Percentiles rank a stretch among this genome's conserved stretches.
phyloP scores from a whole-genome alignment of 2,329 filamentous ascomycete genomes.

The Epichloe sibirici region DNA sequence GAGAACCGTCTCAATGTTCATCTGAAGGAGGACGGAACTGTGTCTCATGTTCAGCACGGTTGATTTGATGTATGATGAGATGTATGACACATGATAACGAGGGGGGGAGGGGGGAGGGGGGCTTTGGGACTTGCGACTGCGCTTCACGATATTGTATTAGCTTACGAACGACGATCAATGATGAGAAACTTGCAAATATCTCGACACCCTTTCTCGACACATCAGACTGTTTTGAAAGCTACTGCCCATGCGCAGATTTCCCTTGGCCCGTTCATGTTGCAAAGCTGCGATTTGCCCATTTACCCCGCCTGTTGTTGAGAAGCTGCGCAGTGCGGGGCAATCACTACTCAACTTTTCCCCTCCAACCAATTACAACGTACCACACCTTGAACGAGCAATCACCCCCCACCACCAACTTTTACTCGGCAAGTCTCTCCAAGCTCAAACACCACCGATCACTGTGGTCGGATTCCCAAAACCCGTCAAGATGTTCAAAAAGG shows the following conservation, averaged over 20 bases:
- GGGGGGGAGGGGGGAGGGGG: too few relatives aligned
- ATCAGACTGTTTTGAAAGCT: too few relatives aligned
- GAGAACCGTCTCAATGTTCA: conserved; percentile 46
- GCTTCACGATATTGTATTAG: too few relatives aligned
- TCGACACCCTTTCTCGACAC: too few relatives aligned
- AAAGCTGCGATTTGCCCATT: not conserved
- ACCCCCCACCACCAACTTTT: not conserved
- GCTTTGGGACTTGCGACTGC: too few relatives aligned
- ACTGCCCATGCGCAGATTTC: too few relatives aligned
- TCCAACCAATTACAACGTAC: not conserved
- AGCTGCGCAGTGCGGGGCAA: conserved; percentile 6
- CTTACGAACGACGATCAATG: too few relatives aligned
- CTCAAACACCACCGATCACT: not conserved
- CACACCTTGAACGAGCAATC: too few relatives aligned
- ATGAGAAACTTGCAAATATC: too few relatives aligned
- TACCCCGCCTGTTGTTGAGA: conserved; percentile 3
- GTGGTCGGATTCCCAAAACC: conserved; percentile 1
- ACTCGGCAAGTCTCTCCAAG: conserved; percentile 1
- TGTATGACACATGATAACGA: too few relatives aligned
- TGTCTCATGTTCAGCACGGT: conserved; percentile 46
- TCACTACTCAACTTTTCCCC: conserved; percentile 5
- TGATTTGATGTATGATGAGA: conserved; percentile 14
- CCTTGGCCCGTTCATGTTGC: too few relatives aligned
- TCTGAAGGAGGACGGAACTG: conserved; percentile 46
- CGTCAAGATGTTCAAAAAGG: conserved; percentile 79